Conservation (phyloP, 2,329 filamentous ascomycete species). For the Colletotrichum horii region DNA sequence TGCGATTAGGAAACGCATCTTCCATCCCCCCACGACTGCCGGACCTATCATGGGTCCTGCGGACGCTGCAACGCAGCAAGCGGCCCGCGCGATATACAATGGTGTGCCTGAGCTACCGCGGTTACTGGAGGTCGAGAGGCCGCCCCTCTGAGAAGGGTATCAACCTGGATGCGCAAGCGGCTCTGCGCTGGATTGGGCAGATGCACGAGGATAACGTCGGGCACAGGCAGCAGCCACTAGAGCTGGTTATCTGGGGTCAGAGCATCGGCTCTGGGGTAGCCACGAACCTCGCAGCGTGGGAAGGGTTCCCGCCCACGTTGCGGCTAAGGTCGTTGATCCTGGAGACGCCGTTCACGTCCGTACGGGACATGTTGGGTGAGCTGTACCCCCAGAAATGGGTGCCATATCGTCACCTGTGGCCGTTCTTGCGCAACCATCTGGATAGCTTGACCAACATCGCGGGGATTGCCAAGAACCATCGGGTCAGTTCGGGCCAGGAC, state of each 20-base stretch:
- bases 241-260: slow-evolving; percentile 75
- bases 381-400: slow-evolving; percentile 83
- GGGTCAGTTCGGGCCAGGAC: slow-evolving; percentile 27
- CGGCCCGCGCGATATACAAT: slow-evolving; percentile 47
- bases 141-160: slow-evolving; percentile 74
- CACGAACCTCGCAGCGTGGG: slow-evolving; percentile 56
- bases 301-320: slow-evolving; percentile 39
- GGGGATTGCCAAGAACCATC: slow-evolving; percentile 36
- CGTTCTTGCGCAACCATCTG: slow-evolving; percentile 71
- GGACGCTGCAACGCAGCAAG: slow-evolving; percentile 43
- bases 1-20: slow-evolving; percentile 58
- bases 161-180: slow-evolving; percentile 69
- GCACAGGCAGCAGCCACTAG: slow-evolving; percentile 22
- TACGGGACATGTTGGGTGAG: slow-evolving; percentile 72
- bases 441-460: slow-evolving; percentile 59
- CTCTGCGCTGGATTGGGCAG: slow-evolving; percentile 64
- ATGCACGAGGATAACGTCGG: slow-evolving; percentile 34
- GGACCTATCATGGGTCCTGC: slow-evolving; percentile 59
- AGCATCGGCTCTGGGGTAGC: slow-evolving; percentile 78
- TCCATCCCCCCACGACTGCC: slow-evolving; percentile 63
- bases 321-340: slow-evolving; percentile 62
- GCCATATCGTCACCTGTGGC: slow-evolving; percentile 76
- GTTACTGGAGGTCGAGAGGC: slow-evolving; percentile 80
- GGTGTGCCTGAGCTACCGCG: slow-evolving; percentile 67
- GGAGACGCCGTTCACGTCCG: slow-evolving; percentile 78